phyloP scores from a whole-genome alignment of 768 basidiomycete species.

The Arthromyces matolae region DNA sequence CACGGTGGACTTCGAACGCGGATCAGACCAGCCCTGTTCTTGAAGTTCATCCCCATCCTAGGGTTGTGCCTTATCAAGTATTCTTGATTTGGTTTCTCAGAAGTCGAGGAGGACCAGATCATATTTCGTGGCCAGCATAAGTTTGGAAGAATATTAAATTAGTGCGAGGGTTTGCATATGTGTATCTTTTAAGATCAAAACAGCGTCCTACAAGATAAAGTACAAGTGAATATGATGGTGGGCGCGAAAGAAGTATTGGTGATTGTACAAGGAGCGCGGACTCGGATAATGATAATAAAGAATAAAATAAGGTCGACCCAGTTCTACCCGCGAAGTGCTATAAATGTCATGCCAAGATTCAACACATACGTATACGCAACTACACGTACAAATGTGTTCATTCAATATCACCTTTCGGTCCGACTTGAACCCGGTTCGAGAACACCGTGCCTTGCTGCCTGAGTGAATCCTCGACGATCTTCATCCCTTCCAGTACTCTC shows the following conservation, averaged over 20 bases:
- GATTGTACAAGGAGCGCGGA: not conserved
- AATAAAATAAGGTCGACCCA: slow-evolving; percentile 9
- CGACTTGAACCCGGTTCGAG: slow-evolving; percentile 2
- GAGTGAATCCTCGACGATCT: slow-evolving; percentile 42
- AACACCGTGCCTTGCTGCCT: slow-evolving; percentile 26
- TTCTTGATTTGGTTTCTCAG: not conserved
- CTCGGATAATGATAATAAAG: slow-evolving; percentile 12
- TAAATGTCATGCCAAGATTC: not conserved
- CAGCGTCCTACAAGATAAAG: slow-evolving; percentile 1
- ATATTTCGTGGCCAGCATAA: too few relatives aligned
- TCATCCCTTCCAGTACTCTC: slow-evolving; percentile 68
- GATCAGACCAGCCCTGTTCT: not conserved
- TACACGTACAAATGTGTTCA: too few relatives aligned
- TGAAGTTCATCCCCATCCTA: not conserved
- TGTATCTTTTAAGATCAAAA: not conserved
- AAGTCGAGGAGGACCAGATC: not conserved
- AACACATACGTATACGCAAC: not conserved
- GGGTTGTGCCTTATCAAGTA: not conserved
- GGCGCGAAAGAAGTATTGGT: slow-evolving; percentile 1
- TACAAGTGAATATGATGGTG: slow-evolving; percentile 1
- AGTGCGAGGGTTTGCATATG: not conserved
- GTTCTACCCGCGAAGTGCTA: not conserved
- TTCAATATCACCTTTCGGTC: not conserved
- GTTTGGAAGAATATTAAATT: not conserved
- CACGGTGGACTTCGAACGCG: not conserved